Conservation (phyloP, 257 asterid species). For the Datura wrightii region DNA sequence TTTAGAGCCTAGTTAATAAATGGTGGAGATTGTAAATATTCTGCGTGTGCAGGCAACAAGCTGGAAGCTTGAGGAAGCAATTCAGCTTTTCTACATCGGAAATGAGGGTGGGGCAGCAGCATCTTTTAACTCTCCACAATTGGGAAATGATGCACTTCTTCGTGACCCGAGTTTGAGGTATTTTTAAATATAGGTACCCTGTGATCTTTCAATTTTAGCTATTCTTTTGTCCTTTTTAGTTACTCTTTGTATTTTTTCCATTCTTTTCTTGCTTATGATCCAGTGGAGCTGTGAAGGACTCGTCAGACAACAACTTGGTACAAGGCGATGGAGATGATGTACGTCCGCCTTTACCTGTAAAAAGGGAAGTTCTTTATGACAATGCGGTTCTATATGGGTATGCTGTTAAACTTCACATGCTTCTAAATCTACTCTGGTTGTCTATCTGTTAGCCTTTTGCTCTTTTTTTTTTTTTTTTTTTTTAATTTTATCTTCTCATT, state of each 20-base stretch:
- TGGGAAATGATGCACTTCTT: constrained; percentile 52
- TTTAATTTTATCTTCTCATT: background rate
- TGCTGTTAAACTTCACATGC: constrained; percentile 38
- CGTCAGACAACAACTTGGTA: constrained; percentile 47
- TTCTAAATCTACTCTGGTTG: background rate
- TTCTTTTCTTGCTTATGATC: constrained; percentile 26
- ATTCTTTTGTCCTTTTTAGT: constrained; percentile 28
- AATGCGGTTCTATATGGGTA: constrained; percentile 68
- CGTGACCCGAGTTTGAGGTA: constrained; percentile 65
- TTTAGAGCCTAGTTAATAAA: constrained; percentile 7
- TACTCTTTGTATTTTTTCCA: constrained; percentile 14
- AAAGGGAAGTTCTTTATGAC: constrained; percentile 90
- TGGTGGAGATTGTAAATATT: background rate
- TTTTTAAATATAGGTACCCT: constrained; percentile 31
- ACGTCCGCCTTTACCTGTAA: constrained; percentile 95
- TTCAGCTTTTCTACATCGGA: constrained; percentile 90
- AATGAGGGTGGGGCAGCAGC: constrained; percentile 66
- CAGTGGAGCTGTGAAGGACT: constrained; percentile 58
- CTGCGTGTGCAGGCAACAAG: constrained; percentile 75
- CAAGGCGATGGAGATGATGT: constrained; percentile 65
- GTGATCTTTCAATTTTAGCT: constrained; percentile 17
- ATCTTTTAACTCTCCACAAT: constrained; percentile 47
- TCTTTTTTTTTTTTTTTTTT: too few species aligned
- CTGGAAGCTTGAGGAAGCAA: constrained; percentile 98
- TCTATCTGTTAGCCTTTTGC: background rate